A percentile compares a stretch with the other conserved stretches of the same genome.
phyloP scores from a whole-genome alignment of 2,329 filamentous ascomycete genomes.

The Colletotrichum incanum region DNA sequence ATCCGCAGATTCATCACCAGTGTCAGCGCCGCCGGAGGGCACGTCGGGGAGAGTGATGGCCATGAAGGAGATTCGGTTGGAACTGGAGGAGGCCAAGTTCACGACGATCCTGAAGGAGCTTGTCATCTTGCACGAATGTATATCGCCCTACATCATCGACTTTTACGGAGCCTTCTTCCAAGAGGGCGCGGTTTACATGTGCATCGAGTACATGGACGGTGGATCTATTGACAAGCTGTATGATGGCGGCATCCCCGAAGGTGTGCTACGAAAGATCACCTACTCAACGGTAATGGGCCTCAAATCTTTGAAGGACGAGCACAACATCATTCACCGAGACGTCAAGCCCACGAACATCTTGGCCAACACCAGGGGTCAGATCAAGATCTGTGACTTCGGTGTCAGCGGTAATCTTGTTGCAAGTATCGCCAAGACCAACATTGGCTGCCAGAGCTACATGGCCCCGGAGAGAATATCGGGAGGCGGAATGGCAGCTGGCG shows the following conservation, averaged over 20 bases:
- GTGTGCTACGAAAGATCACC: constrained; percentile 90
- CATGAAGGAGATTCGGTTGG: constrained; percentile 98
- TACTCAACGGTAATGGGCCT: constrained; percentile 91
- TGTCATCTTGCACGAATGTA: constrained; percentile 93
- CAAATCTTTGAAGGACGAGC: constrained; percentile 94
- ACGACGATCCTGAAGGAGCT: constrained; percentile 98
- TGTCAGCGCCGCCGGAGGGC: constrained; percentile 49
- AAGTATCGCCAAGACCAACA: constrained; percentile 98
- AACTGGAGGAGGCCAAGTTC: constrained; percentile 97
- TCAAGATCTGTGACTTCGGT: constrained; percentile 99
- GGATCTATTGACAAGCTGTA: constrained; percentile 98
- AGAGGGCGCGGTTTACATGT: constrained; percentile 98
- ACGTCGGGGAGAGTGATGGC: constrained; percentile 91
- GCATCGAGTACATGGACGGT: constrained; percentile 99
- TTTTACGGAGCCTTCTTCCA: constrained; percentile 99
- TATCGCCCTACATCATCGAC: constrained; percentile 97
- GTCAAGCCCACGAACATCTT: constrained; percentile 99
- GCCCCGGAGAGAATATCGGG: constrained; percentile 95
- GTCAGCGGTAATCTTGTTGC: constrained; percentile 97
- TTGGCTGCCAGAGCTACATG: constrained; percentile 99
- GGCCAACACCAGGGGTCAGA: constrained; percentile 88
- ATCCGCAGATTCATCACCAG: constrained; percentile 48
- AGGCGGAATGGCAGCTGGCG: constrained; percentile 81
- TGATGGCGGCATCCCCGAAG: constrained; percentile 89
- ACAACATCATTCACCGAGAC: constrained; percentile 99